Base-by-base conservation (phyloP, 2,329 filamentous ascomycete genomes). In the Periglandula ipomoeae region DNA sequence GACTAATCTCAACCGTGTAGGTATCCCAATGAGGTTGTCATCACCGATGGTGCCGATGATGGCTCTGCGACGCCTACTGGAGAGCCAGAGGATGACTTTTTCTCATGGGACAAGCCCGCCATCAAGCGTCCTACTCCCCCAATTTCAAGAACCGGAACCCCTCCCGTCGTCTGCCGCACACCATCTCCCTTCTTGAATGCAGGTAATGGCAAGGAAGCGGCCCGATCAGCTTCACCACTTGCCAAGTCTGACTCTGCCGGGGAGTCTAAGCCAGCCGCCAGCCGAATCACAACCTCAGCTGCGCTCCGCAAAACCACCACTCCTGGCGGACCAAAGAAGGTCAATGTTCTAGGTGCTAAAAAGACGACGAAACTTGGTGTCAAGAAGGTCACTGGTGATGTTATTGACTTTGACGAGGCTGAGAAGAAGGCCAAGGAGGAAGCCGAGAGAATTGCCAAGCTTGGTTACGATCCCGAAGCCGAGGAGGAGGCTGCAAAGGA, bases 361-460 rank as follows among this genome's bases (percentile, higher is more conserved):
- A 93, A 90, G 73, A 76, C 75, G 13, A 85, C 78, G 40, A 95
- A 94, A 72, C 76, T 97, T 10, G 93, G 91, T 32, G 91, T 84
- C 24, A 97, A 97, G 80, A 97, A 97, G 74, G 80, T 95, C 30
- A 80, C 76, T 3, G 78, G 74, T 41, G 86, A 90, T 56, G 71
- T 82, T 11, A 90, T 98, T 54, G 91, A 98, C 70, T 98, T 98
- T 61, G 93, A 98, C 55, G 93, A 91, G 66, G 93, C 90, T 3
- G 93, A 98, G 74, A 89, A 87, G 68, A 95, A 94, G 70, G 93
- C 93, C 39, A 95, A 91, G 67, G 93, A 97, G 68, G 93, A 98
- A 68, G 93, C 90, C 3, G 93, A 97, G 67, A 84, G 93, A 57
- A 93, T 96, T 63, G 89, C 85, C 65, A 95, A 95, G 70, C 74